Percentiles rank a stretch among this genome's conserved stretches.
These are phyloP conservation scores for Neolentinus lepideus DNA, from an alignment of 1,284 basidiomycete species.

Conservation along the genomic window DNA sequence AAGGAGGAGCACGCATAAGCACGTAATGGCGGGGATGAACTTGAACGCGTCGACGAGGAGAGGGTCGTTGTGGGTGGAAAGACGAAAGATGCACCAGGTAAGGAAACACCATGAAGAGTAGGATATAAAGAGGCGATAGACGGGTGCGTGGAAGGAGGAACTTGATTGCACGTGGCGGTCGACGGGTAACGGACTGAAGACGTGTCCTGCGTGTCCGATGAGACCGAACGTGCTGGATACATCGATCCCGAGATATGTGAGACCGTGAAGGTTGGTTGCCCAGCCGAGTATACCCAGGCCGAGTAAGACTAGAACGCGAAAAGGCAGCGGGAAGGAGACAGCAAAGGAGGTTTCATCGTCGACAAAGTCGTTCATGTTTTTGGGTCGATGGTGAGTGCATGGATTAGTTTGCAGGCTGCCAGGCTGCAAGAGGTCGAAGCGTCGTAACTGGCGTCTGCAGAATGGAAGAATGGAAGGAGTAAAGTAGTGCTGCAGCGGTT, in stretches of 20 bases:
- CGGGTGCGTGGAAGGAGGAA: conserved; percentile 38
- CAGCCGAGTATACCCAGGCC: conserved; percentile 71
- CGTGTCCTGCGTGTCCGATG: conserved; percentile 25
- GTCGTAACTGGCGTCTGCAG: too few relatives aligned
- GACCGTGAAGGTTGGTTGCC: conserved; percentile 84
- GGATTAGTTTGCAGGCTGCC: neutral
- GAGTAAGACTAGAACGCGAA: conserved; percentile 69
- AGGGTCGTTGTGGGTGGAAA: conserved; percentile 48
- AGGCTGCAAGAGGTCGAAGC: neutral
- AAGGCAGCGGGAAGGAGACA: conserved; percentile 71
- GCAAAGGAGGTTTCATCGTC: conserved; percentile 33
- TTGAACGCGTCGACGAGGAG: conserved; percentile 66
- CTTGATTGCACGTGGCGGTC: conserved; percentile 11
- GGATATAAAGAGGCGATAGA: conserved; percentile 60
- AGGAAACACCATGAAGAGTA: conserved; percentile 54
- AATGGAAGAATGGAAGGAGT: too few relatives aligned
- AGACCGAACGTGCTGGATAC: conserved; percentile 62
- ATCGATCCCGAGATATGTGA: conserved; percentile 72
- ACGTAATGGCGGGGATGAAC: conserved; percentile 65
- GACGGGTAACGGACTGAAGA: conserved; percentile 23
- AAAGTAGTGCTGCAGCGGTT: neutral
- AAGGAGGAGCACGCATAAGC: conserved; percentile 45
- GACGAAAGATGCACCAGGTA: conserved; percentile 64
- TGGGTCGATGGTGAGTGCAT: neutral
- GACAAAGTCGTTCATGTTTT: conserved; percentile 15